Conservation (phyloP, 2,329 filamentous ascomycete genomes). For the Fusarium armeniacum region DNA sequence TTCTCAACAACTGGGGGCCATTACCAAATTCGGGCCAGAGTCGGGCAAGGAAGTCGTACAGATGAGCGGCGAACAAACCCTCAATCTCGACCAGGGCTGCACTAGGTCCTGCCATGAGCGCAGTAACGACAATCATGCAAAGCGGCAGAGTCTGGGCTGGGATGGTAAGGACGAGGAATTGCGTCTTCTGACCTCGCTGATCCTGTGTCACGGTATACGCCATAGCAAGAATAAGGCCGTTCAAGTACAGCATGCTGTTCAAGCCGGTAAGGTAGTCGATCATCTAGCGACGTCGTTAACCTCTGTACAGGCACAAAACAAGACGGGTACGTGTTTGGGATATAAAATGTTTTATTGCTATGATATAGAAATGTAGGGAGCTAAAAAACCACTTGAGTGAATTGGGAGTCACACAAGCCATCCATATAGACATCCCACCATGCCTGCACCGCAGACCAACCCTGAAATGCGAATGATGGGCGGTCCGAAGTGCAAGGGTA, state of each 20-base stretch:
- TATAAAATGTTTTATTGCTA: slow-evolving; percentile 42
- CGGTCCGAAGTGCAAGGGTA: slow-evolving; percentile 73
- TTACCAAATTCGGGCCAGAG: slow-evolving; percentile 92
- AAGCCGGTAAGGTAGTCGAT: slow-evolving; percentile 54
- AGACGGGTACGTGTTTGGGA: slow-evolving; percentile 26
- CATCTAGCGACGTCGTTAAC: slow-evolving; percentile 50
- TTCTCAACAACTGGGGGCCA: slow-evolving; percentile 81
- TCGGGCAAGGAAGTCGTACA: slow-evolving; percentile 90
- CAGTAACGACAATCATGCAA: slow-evolving; percentile 80
- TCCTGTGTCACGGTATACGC: slow-evolving; percentile 89
- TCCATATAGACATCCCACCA: slow-evolving; percentile 82
- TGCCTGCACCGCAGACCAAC: slow-evolving; percentile 75
- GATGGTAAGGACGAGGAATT: slow-evolving; percentile 86
- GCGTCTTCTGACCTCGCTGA: slow-evolving; percentile 80
- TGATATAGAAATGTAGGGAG: slow-evolving; percentile 69
- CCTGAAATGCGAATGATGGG: slow-evolving; percentile 78
- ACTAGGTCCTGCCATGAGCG: slow-evolving; percentile 72
- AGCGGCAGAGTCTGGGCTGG: slow-evolving; percentile 86
- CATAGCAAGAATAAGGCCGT: slow-evolving; percentile 82
- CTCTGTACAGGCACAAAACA: slow-evolving; percentile 23
- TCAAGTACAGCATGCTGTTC: slow-evolving; percentile 63
- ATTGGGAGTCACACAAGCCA: slow-evolving; percentile 74
- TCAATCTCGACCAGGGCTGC: slow-evolving; percentile 74
- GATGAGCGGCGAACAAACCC: slow-evolving; percentile 88
- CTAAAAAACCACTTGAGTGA: slow-evolving; percentile 70